Base-by-base conservation (phyloP, 139 green algal genomes). In the Spirogloea muscicola region DNA sequence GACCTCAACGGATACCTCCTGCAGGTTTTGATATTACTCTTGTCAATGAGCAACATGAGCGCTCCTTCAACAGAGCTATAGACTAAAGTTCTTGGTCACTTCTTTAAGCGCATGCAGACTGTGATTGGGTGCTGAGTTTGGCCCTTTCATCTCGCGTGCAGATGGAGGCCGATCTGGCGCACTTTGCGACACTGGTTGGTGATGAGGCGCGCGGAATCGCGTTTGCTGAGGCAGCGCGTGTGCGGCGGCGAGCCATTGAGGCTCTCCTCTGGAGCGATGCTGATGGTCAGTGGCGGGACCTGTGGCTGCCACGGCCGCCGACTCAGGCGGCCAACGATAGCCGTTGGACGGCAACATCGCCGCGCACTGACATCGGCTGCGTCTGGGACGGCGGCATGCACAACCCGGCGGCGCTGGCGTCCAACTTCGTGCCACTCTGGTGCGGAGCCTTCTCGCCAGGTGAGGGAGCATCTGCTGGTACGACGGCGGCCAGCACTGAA, bases 1-100 rank as follows among this genome's bases (percentile, higher is more conserved):
- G 94, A 97, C 73, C 86, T 98, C 9, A 97, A 98, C 76, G 88
- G 87, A 3, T 90, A 90, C 46, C 76, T 97, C 49, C 88, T 86
- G 38, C 76, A 79, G 33, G 75, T 77, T 62, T 62, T 38, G 37
- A 7, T 62, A 43, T 62, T 39, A 39, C 40, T 62, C 9, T 62
- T 62, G 6, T 33, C 52, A 62, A 62, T 6, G 18, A 51, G 10
- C 10, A 51, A 13, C 43, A 51, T 13, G 10, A 10, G 13, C 43
- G 10, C 43, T 10, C 10, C 43, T 51, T 51, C 51, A 21, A 21
- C 16, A 31, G 51, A 21, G 33, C 51, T 31, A 57, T 31, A 58
- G 58, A 27, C 13, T n/a, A 7, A 59, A 37, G 31, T 29, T 29
- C 27, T 52, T 10, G 13, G 43, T 16, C 43, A 52, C 16, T 52